Conservation (phyloP, 2,329 filamentous ascomycete genomes). For the Trichoderma sp. region DNA sequence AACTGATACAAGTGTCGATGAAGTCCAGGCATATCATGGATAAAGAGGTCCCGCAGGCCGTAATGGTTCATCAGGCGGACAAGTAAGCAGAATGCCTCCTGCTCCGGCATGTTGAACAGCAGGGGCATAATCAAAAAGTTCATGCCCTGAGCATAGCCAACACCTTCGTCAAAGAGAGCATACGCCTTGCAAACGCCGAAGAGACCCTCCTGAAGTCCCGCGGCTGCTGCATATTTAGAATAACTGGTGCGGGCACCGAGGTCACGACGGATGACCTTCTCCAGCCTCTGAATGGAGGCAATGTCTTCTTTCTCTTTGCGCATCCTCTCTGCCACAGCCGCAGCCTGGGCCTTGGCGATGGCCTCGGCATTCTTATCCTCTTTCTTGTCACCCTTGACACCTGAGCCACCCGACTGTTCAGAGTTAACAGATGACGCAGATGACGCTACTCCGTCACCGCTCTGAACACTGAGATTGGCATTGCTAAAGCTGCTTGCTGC, state of each 20-base stretch:
- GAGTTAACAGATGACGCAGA: constrained; percentile 85
- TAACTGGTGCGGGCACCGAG: constrained; percentile 91
- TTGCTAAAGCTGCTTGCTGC: constrained; percentile 52
- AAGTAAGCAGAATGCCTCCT: constrained; percentile 91
- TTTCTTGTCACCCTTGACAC: constrained; percentile 46
- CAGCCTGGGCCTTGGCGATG: constrained; percentile 62
- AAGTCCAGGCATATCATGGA: constrained; percentile 93
- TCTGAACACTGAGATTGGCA: constrained; percentile 56
- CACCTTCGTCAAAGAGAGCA: constrained; percentile 87
- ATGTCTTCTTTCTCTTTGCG: constrained; percentile 78
- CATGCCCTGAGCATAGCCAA: constrained; percentile 98
- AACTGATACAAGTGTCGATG: constrained; percentile 95
- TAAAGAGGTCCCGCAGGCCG: constrained; percentile 84
- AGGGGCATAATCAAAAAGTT: constrained; percentile 97
- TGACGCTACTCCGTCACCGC: constrained; percentile 63
- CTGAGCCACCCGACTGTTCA: constrained; percentile 62
- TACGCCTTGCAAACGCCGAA: constrained; percentile 98
- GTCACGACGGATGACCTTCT: constrained; percentile 88
- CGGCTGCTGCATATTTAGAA: constrained; percentile 89
- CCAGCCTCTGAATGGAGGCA: constrained; percentile 71
- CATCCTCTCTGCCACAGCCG: constrained; percentile 64
- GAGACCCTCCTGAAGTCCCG: constrained; percentile 86
- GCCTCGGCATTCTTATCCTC: constrained; percentile 53
- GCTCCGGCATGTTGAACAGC: constrained; percentile 96
- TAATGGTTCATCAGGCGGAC: constrained; percentile 97